Base-by-base conservation (phyloP, 805 yeast species). In the Candida pseudoglaebosa region DNA sequence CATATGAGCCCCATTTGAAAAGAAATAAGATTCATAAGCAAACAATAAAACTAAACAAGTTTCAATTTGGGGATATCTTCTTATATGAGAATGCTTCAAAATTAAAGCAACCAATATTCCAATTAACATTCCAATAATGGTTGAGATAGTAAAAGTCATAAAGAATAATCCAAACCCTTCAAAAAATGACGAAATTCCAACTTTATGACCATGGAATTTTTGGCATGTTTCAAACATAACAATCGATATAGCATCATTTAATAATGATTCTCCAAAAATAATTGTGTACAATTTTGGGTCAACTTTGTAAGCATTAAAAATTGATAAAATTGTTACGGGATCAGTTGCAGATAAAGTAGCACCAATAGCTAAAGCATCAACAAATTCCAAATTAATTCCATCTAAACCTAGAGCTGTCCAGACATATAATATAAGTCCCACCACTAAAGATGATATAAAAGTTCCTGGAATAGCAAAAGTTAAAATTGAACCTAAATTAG, bases 191-290 rank as follows among this genome's bases (percentile, higher is more conserved):
- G 84, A 73, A 45, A 87, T 70, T 36, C 78, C 76, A 1, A 91
- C 84, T 2, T 61, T 59, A 48, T 85, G 82, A 32, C 95, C 98
- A 53, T 90, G 95, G 61, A 93, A 88, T 63, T 89, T 87, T 61
- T 89, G 97, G 56, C 97, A 90, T 0, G 99, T 93, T 66, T 93
- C 99, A 67, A 93, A 93, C 95, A 93, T 91, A 51, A 93, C 99
- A 58, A 93, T 93, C 48, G 97, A 89, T 43, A 93, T 95, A 26
- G 99, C 99, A 67, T 93, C 99, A 59, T 93, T 93, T 46, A 93
- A 69, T 42, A 93, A 69, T 3, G 96, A 86, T 63, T 93, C 99
- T 36, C 99, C 99, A 60, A 93, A 91, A 46, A 93, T 95, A 45
- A 93, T 89, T 18, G 99, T 95, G 67, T 95, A 93, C 34, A 93